These are phyloP conservation scores for Nannizziopsis arthrosporioides DNA, from an alignment of 2,329 filamentous ascomycete genomes.

Conservation along the genomic window DNA sequence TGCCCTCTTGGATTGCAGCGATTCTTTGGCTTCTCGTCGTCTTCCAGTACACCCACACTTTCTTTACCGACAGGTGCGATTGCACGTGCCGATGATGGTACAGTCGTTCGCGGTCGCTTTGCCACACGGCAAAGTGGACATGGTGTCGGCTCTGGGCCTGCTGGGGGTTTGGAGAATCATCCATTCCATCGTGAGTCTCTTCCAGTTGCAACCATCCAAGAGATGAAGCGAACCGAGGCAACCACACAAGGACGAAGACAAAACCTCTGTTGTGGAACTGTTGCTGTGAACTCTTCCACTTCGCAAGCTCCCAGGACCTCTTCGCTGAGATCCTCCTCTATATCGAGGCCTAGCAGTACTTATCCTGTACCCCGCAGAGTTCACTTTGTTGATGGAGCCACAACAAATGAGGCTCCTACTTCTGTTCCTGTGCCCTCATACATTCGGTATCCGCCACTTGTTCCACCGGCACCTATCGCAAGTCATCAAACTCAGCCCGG, in stretches of 20 bases:
- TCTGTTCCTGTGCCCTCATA: conserved; percentile 12
- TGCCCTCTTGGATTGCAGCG: conserved; percentile 17
- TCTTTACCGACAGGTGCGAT: conserved; percentile 20
- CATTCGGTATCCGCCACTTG: conserved; percentile 7
- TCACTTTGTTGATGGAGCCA: conserved; percentile 7
- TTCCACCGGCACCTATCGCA: conserved; percentile 1
- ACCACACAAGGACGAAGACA: background rate
- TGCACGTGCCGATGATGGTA: conserved; percentile 32
- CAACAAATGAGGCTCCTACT: background rate
- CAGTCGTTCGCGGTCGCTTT: conserved; percentile 31
- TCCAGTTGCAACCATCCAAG: conserved; percentile 15
- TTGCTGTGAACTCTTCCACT: background rate
- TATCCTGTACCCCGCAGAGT: conserved; percentile 8
- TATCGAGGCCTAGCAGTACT: conserved; percentile 4
- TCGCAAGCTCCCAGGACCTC: background rate
- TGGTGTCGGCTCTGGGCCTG: conserved; percentile 22
- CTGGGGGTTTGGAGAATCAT: conserved; percentile 24
- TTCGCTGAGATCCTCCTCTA: conserved; percentile 1
- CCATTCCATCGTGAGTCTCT: conserved; percentile 26
- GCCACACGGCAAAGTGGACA: conserved; percentile 32
- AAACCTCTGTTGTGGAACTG: background rate
- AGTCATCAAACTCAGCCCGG: background rate
- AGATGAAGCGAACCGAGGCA: background rate
- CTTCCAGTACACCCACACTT: conserved; percentile 10
- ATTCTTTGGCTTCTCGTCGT: conserved; percentile 22